Base-by-base conservation (phyloP, 1,139 yeast species). In the Taphrina wiesneri region DNA sequence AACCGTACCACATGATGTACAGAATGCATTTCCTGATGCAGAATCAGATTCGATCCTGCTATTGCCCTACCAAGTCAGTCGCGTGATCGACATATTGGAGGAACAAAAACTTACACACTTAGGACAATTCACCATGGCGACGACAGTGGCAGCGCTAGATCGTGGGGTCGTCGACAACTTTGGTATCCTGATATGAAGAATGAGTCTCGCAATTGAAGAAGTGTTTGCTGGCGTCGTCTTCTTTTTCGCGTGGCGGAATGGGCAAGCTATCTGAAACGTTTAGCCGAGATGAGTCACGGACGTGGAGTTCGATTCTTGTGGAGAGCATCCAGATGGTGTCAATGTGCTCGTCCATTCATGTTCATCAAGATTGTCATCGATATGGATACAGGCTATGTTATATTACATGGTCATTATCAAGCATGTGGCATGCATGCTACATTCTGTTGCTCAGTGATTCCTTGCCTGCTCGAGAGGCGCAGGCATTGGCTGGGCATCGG, bases 1-100 rank as follows among this genome's bases (percentile, higher is more conserved):
- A 47, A 93, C 98, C 28, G 85, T 79, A 75, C 98, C 97, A 83
- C 99, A 93, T 56, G 78, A 75, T 47, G 81, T 80, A 79, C 99
- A 93, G 36, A 91, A 87, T 39, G 88, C 76, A 17, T 46, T 45
- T 26, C 60, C 65, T 13, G 54, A 43, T 6, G 60, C 30, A n/a
- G 60, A 46, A 43, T 62, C 57, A 7, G 60, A 53, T 39, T 62
- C 65, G 54, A 53, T 60, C 41, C 47, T 41, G 17, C 64, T 53
- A 41, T 52, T 34, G 28, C 57, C 57, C 59, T 54, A 15, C 11
- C 17, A 2, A 13, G 36, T 49, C 36, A 49, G 54, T 17, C 26
- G n/a, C n/a, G n/a, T n/a, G n/a, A n/a, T n/a, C n/a, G n/a, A n/a
- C n/a, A n/a, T n/a, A n/a, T n/a, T n/a, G n/a, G n/a, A n/a, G n/a